Conservation (phyloP, 73 alveolate species). For the Tetrahymena thermophila region DNA sequence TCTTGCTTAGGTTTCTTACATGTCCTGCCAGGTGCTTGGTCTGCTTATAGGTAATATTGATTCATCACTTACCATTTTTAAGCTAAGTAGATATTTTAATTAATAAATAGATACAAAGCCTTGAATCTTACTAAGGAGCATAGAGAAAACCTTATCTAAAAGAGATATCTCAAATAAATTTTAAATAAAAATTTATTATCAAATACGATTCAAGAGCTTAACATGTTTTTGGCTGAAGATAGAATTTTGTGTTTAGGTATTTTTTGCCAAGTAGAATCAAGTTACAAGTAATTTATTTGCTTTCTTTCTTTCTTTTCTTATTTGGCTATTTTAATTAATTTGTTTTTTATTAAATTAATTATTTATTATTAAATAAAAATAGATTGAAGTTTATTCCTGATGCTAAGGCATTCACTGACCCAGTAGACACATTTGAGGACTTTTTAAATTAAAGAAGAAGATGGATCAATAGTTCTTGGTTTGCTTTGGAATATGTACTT, state of each 20-base stretch:
- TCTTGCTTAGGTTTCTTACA: slow-evolving; percentile 43
- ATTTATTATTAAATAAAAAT: not conserved
- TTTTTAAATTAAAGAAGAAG: slow-evolving; percentile 54
- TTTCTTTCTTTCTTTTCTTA: not conserved
- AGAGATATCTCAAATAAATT: slow-evolving; percentile 28
- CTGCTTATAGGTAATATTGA: slow-evolving; percentile 34
- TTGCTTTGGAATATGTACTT: slow-evolving; percentile 37
- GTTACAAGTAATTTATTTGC: not conserved
- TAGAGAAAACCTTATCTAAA: not conserved
- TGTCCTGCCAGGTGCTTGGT: slow-evolving; percentile 54
- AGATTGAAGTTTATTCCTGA: slow-evolving; percentile 42
- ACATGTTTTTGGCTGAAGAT: slow-evolving; percentile 69
- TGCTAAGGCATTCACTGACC: slow-evolving; percentile 58
- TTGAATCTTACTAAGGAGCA: not conserved
- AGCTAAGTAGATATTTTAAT: not conserved
- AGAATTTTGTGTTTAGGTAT: slow-evolving; percentile 53
- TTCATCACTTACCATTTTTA: not conserved
- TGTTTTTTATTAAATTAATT: not conserved
- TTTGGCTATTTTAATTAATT: not conserved
- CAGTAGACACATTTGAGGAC: slow-evolving; percentile 31
- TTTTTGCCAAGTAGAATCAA: not conserved
- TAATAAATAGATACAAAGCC: not conserved
- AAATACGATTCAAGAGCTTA: slow-evolving; percentile 11
- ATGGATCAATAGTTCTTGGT: slow-evolving; percentile 64
- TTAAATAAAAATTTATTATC: slow-evolving; percentile 5